A percentile compares a stretch with the other conserved stretches of the same genome.
phyloP scores from a whole-genome alignment of 2,329 filamentous ascomycete genomes.

The Talaromyces sp. region DNA sequence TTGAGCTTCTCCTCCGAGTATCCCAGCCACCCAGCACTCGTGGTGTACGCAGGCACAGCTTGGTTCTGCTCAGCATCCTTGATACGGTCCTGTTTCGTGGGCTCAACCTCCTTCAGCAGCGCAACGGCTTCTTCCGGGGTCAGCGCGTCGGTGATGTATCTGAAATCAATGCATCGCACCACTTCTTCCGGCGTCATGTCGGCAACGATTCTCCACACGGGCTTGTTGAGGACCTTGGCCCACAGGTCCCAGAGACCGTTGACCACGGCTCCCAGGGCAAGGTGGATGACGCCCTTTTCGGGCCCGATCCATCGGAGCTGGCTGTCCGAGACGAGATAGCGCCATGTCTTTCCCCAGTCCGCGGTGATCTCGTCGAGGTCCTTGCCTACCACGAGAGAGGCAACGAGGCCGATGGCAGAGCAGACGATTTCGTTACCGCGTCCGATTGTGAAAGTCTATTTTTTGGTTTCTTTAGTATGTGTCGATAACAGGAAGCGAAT shows the following conservation, averaged over 20 bases:
- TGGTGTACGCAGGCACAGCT: conserved; percentile 87
- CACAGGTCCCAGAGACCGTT: conserved; percentile 96
- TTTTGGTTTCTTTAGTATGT: not conserved
- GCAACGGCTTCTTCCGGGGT: conserved; percentile 75
- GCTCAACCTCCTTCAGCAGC: conserved; percentile 60
- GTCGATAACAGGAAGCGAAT: too few relatives aligned
- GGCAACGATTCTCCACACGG: conserved; percentile 82
- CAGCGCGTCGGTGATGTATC: conserved; percentile 90
- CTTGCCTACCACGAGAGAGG: conserved; percentile 67
- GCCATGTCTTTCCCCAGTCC: conserved; percentile 85
- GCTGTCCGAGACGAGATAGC: conserved; percentile 82
- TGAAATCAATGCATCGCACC: conserved; percentile 83
- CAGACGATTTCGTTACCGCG: conserved; percentile 92
- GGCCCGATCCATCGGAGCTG: conserved; percentile 92
- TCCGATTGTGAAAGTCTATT: conserved; percentile 41
- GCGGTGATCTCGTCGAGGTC: conserved; percentile 70
- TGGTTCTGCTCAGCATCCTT: conserved; percentile 65
- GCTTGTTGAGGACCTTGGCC: conserved; percentile 80
- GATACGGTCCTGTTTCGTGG: conserved; percentile 64
- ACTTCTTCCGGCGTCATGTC: conserved; percentile 88
- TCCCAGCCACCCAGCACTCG: conserved; percentile 84
- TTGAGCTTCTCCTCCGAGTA: conserved; percentile 86
- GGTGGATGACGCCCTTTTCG: conserved; percentile 89
- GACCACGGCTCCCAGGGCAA: conserved; percentile 80
- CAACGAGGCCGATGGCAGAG: conserved; percentile 71